Percentiles rank a stretch among this genome's conserved stretches.
These are phyloP conservation scores for Boletus semigastroideus DNA, from an alignment of 1,284 basidiomycete genomes.

Conservation along the genomic window DNA sequence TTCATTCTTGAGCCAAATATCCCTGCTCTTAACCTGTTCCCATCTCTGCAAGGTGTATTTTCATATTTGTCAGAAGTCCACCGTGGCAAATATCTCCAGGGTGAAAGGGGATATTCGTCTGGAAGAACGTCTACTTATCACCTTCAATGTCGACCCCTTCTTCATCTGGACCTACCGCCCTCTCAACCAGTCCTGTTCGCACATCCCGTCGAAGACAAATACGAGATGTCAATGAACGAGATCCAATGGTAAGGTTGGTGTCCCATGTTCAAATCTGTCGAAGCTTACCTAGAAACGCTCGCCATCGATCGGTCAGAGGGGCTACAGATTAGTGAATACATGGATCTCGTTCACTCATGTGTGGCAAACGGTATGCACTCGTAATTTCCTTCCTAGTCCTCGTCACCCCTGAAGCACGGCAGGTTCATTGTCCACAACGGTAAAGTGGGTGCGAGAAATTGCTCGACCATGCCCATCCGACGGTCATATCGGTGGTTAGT, in stretches of 20 bases:
- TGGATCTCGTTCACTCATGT: constrained; percentile 77
- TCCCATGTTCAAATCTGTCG: constrained; percentile 57
- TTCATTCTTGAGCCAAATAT: constrained; percentile 98
- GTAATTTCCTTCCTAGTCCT: not conserved
- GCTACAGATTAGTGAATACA: constrained; percentile 70
- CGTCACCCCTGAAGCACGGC: constrained; percentile 2
- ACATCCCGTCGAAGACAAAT: constrained; percentile 72
- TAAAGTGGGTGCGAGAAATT: constrained; percentile 92
- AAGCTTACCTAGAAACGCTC: constrained; percentile 85
- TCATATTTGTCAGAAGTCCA: not conserved
- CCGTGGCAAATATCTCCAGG: constrained; percentile 40
- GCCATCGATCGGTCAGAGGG: constrained; percentile 72
- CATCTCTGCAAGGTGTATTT: constrained; percentile 83
- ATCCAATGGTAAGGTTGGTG: constrained; percentile 84
- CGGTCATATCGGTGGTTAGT: constrained; percentile 84
- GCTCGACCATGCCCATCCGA: constrained; percentile 88
- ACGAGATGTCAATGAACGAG: constrained; percentile 91
- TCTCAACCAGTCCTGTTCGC: constrained; percentile 48
- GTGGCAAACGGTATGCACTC: constrained; percentile 67
- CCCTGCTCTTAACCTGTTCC: constrained; percentile 89
- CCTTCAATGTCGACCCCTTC: constrained; percentile 41
- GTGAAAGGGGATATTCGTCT: constrained; percentile 98
- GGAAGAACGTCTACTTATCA: constrained; percentile 67
- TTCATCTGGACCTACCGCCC: constrained; percentile 55
- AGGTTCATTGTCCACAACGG: constrained; percentile 85